Base-by-base conservation (phyloP, 148 eudicot genomes). In the Diospyros kaki region DNA sequence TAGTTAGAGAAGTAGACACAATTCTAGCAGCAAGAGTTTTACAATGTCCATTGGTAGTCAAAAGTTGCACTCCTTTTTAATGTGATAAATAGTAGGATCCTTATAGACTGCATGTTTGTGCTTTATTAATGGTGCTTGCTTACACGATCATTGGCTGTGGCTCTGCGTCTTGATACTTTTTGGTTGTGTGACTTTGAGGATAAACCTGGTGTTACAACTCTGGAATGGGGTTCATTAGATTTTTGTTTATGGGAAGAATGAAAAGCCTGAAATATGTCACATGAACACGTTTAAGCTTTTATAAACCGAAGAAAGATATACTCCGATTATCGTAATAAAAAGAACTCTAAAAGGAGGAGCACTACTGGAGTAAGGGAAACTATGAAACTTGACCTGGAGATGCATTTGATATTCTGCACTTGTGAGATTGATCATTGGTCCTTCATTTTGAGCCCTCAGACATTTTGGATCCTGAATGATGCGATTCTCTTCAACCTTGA, bases 71-170 rank as follows among this genome's bases (percentile, higher is more conserved):
- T 14, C 14, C 58, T 3, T 9, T 65, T 50, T 7, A 52, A 54
- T 3, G 17, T 54, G 5, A 70, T 10, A 53, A 55, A 18, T 42
- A 53, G 2, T 11, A 12, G 10, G 54, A n/a, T 46, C 50, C 64
- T 46, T 28, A 52, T n/a, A 60, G 61, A 39, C n/a, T 61, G 61
- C 4, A 39, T 10, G 18, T 63, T 39, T 40, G 42, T 60, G n/a
- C 43, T 65, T 14, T 46, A 51, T 14, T 44, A 15, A 73, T 17
- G 68, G 17, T 60, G 66, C 43, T 60, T 60, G 17, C 84, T 80
- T 85, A 85, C 88, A 68, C 84, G 85, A 56, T 75, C 88, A 67
- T 73, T 39, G 14, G 58, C 74, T 77, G 72, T 42, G 55, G 83
- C 78, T 75, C 58, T 82, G 73, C 51, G 73, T 64, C 75, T 79